These are phyloP conservation scores for Sanghuangporus sanghuang DNA, from an alignment of 1,284 basidiomycete species.

Conservation along the genomic window DNA sequence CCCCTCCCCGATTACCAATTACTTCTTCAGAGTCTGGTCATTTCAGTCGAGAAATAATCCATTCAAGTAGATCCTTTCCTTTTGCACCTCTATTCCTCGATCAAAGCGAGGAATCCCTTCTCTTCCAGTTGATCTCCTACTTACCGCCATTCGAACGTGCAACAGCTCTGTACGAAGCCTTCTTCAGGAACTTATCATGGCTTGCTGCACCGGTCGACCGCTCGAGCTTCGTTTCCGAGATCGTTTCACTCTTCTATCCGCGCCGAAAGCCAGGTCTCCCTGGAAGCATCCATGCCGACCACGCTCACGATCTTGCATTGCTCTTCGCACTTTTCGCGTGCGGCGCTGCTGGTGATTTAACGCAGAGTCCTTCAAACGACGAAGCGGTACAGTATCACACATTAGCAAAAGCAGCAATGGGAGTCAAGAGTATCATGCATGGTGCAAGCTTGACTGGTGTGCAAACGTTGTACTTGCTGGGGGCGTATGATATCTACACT, in stretches of 20 bases:
- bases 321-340: conserved; percentile 18
- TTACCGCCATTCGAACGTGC: conserved; percentile 18
- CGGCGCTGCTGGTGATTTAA: conserved; percentile 19
- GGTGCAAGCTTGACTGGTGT: conserved; percentile 16
- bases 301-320: conserved; percentile 18
- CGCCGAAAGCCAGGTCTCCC: background rate
- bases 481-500: conserved; percentile 7
- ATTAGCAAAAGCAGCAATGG: conserved; percentile 17
- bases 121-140: conserved; percentile 16
- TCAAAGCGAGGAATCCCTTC: background rate
- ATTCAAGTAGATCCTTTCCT: conserved; percentile 7
- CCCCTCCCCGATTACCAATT: background rate
- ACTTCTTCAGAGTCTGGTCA: conserved; percentile 6
- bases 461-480: conserved; percentile 16
- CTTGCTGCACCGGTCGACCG: conserved; percentile 14
- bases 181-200: conserved; percentile 19
- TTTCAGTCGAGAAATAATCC: conserved; percentile 5
- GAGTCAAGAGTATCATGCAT: conserved; percentile 15
- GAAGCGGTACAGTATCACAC: conserved; percentile 18
- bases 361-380: conserved; percentile 15
- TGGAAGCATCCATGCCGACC: background rate
- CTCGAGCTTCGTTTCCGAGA: conserved; percentile 15
- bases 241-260: conserved; percentile 17
- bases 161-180: conserved; percentile 18
- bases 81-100: conserved; percentile 12